Evolutionary conservation across 139 green algal genomes (phyloP), one percentile per base, ranked within the genome.

Genomic region (Nannochloris sp.): DNA sequence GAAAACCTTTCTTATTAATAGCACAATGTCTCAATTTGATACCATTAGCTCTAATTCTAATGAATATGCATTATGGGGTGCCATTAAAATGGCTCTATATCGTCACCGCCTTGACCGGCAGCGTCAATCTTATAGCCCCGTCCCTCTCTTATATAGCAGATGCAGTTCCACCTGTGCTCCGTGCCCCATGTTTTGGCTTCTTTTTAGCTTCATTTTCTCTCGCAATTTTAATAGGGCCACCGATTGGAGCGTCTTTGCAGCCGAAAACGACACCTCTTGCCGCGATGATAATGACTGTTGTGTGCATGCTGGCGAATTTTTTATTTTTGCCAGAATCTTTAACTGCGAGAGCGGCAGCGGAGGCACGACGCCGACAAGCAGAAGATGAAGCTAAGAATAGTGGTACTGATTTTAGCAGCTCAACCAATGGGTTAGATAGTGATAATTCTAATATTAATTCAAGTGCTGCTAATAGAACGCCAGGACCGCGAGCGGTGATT

Each of bases 1-100:
- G 87, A n/a, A 85, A 85, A 65, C 85, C 87, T 1, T 93, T 95
- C 70, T 68, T 95, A 51, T 44, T 93, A 2, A 23, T 78, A 3
- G 72, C 74, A 6, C 58, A 76, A 61, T 4, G 36, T 3, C 57
- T 78, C 7, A 54, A 51, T 10, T 54, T 78, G 10, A 31, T 82
- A 31, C 81, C 78, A 0, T 54, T 85, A 7, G 7, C 46, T 2
- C 71, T 82, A 6, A 54, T 92, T 25, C 60, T 84, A 31, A 13
- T 81, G n/a, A 66, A 92, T 71, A 48, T 89, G 27, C 57, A 33
- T 15, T 36, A 36, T 5, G 72, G 56, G 13, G 7, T 81, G 7
- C 67, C 79, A 2, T 59, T 89, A 25, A 67, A 69, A 3, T 79
- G 70, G 73, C 68, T 61, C 45, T 82, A 82, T 27, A 24, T 67